Conservation (phyloP, 2,329 filamentous ascomycete species). For the Gaeumannomyces sp. region DNA sequence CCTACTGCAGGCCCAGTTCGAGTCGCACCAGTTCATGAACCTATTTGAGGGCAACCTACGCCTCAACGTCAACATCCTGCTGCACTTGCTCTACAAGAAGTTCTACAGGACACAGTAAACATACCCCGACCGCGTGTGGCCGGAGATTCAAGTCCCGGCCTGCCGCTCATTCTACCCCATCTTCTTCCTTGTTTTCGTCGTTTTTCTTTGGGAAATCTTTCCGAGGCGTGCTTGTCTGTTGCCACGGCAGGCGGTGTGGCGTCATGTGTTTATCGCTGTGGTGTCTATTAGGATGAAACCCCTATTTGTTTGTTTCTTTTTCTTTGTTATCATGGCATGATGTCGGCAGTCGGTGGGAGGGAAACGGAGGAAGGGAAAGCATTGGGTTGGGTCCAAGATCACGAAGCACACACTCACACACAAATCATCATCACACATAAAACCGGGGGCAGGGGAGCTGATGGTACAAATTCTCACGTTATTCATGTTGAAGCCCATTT, state of each 20-base stretch:
- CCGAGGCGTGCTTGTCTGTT: neutral
- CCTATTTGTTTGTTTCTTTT: neutral
- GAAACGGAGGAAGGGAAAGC: neutral
- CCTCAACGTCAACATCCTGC: slow-evolving; percentile 91
- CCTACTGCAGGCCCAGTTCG: slow-evolving; percentile 91
- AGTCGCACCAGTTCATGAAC: slow-evolving; percentile 93
- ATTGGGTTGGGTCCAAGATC: neutral
- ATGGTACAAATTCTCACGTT: neutral
- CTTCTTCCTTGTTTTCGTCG: neutral
- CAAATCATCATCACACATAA: neutral
- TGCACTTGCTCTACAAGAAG: slow-evolving; percentile 98
- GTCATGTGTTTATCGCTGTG: slow-evolving; percentile 2
- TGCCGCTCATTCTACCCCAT: neutral
- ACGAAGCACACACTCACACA: slow-evolving; percentile 1
- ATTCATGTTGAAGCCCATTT: neutral
- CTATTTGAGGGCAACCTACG: slow-evolving; percentile 80
- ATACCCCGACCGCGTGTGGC: neutral
- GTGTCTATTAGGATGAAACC: neutral
- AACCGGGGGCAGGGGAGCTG: neutral
- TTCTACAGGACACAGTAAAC: slow-evolving; percentile 71
- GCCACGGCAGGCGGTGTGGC: neutral
- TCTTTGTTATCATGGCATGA: neutral
- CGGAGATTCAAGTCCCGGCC: too few relatives aligned
- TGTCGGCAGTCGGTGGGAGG: neutral
- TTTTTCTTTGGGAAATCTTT: neutral